These are phyloP conservation scores for Polychaeton citri DNA, from an alignment of 2,329 filamentous ascomycete genomes.

Conservation along the genomic window DNA sequence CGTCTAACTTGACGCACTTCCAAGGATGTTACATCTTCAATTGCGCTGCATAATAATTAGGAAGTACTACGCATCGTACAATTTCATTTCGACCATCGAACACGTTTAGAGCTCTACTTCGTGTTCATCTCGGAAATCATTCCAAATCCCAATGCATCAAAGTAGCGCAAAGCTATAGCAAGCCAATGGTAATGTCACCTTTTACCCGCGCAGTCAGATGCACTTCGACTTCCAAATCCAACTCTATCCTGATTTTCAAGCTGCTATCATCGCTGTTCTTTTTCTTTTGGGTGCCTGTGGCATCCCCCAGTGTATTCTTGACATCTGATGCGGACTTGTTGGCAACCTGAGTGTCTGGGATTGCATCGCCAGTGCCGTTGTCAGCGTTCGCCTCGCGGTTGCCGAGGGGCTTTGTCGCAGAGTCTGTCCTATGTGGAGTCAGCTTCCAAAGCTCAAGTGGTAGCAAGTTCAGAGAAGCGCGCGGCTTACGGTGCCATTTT, in stretches of 20 bases:
- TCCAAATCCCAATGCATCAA: background rate
- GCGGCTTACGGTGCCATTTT: no score
- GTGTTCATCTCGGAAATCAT: no score
- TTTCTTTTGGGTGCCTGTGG: background rate
- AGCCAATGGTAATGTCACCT: constrained; percentile 17
- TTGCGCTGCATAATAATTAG: background rate
- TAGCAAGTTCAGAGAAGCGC: no score
- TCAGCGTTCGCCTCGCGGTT: background rate
- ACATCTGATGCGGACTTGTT: background rate
- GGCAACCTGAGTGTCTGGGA: background rate
- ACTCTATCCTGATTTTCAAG: constrained; percentile 15
- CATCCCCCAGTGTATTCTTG: background rate
- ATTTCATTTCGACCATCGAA: background rate
- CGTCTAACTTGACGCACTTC: background rate
- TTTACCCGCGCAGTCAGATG: constrained; percentile 16
- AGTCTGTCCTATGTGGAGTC: background rate
- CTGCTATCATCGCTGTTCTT: constrained; percentile 11
- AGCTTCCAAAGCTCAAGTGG: no score
- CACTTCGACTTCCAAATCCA: constrained; percentile 18
- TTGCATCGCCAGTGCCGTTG: background rate
- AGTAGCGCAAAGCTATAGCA: constrained; percentile 9
- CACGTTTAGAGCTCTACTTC: no score
- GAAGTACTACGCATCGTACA: background rate
- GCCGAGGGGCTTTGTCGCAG: background rate
- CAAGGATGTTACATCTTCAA: background rate